Conservation (phyloP, 2,329 filamentous ascomycete genomes). For the Cytospora paraplurivora region DNA sequence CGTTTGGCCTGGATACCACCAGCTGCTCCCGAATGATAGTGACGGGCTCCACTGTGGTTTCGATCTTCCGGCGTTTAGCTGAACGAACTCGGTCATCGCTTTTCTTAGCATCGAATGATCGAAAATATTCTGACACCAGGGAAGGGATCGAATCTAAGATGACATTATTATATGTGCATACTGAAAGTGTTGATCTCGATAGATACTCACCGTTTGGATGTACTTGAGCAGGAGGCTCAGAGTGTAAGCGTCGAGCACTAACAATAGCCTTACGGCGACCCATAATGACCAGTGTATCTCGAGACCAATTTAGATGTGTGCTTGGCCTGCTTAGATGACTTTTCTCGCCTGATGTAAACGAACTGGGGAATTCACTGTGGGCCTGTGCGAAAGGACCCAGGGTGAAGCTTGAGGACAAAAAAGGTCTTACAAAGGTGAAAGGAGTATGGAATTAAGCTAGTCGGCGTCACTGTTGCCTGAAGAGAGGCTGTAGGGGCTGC, state of each 20-base stretch:
- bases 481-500: neutral
- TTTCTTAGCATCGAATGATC: conserved; percentile 4
- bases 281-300: conserved; percentile 6
- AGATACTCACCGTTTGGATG: conserved; percentile 11
- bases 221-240: neutral
- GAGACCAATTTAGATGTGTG: neutral
- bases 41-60: conserved; percentile 19
- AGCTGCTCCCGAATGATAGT: conserved; percentile 28
- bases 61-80: conserved; percentile 28
- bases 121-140: conserved; percentile 11
- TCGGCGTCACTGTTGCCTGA: neutral
- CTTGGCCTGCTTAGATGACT: neutral
- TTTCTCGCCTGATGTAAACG: neutral
- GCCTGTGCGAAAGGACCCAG: neutral
- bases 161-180: neutral
- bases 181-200: neutral
- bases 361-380: neutral
- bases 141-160: conserved; percentile 19
- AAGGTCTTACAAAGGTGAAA: neutral
- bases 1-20: conserved; percentile 11
- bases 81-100: conserved; percentile 17
- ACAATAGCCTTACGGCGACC: conserved; percentile 11
- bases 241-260: conserved; percentile 5
- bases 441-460: neutral
- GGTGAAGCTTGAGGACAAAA: neutral